phyloP scores from a whole-genome alignment of 768 basidiomycete species.

The Lentinula lateritia region DNA sequence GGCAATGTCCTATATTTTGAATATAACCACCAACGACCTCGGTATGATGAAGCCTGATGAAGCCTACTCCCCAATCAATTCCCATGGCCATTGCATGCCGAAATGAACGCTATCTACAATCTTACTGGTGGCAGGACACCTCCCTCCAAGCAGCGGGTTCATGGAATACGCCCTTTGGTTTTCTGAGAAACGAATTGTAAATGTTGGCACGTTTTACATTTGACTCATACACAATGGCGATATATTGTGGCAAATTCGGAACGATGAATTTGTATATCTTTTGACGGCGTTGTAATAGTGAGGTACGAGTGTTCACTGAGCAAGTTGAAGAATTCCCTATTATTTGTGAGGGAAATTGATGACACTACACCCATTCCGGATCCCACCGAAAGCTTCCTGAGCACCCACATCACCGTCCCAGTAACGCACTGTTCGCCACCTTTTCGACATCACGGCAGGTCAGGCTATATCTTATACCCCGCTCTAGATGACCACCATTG shows the following conservation, averaged over 20 bases:
- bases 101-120: conserved; percentile 40
- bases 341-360: too few relatives aligned
- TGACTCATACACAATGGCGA: too few relatives aligned
- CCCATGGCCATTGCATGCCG: conserved; percentile 46
- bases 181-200: too few relatives aligned
- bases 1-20: conserved; percentile 44
- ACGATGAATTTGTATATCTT: too few relatives aligned
- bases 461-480: conserved; percentile 69
- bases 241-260: too few relatives aligned
- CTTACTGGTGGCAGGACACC: conserved; percentile 50
- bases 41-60: conserved; percentile 42
- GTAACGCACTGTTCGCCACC: conserved; percentile 26
- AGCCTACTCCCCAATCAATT: conserved; percentile 24
- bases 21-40: conserved; percentile 50
- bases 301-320: too few relatives aligned
- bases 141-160: conserved; percentile 50
- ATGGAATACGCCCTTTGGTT: conserved; percentile 6
- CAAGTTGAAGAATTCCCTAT: too few relatives aligned
- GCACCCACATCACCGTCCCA: not conserved
- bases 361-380: too few relatives aligned
- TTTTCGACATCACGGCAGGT: conserved; percentile 82
- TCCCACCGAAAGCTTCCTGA: too few relatives aligned
- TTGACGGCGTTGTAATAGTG: too few relatives aligned
- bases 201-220: too few relatives aligned
- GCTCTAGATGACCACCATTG: conserved; percentile 46